Evolutionary conservation across 257 asterid species (phyloP).

Genomic region (Nicotiana noctiflora): DNA sequence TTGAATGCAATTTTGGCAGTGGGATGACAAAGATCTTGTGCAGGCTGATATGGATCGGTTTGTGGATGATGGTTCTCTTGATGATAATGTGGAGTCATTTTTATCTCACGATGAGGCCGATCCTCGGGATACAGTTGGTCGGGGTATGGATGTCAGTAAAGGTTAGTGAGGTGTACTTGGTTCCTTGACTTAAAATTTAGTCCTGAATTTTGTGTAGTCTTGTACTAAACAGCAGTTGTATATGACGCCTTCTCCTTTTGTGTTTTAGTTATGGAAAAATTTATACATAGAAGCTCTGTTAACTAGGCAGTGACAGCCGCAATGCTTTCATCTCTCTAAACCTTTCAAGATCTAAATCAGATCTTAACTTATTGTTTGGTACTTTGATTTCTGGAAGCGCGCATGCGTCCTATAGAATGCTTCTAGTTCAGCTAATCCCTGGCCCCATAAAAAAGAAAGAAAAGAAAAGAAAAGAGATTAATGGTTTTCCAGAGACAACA

Average conservation of each 20-base stretch:
- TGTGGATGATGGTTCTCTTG: slow-evolving; percentile 85
- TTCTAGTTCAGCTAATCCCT: background rate
- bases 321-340: background rate
- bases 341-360: background rate
- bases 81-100: slow-evolving; percentile 91
- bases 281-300: background rate
- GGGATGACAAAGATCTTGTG: slow-evolving; percentile 94
- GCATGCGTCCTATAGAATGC: background rate
- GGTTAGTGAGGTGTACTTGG: slow-evolving; percentile 32
- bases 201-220: background rate
- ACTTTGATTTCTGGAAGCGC: background rate
- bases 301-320: background rate
- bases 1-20: slow-evolving; percentile 44
- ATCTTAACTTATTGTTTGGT: background rate
- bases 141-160: slow-evolving; percentile 88
- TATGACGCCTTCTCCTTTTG: background rate
- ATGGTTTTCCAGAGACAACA: background rate
- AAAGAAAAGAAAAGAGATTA: background rate
- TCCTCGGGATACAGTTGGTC: slow-evolving; percentile 81
- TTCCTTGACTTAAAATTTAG: background rate
- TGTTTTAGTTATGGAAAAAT: background rate
- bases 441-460: background rate
- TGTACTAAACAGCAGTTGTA: background rate
- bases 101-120: slow-evolving; percentile 88
- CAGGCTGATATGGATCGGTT: slow-evolving; percentile 97